Conservation (phyloP, 2,329 filamentous ascomycete species). For the Colletotrichum truncatum region DNA sequence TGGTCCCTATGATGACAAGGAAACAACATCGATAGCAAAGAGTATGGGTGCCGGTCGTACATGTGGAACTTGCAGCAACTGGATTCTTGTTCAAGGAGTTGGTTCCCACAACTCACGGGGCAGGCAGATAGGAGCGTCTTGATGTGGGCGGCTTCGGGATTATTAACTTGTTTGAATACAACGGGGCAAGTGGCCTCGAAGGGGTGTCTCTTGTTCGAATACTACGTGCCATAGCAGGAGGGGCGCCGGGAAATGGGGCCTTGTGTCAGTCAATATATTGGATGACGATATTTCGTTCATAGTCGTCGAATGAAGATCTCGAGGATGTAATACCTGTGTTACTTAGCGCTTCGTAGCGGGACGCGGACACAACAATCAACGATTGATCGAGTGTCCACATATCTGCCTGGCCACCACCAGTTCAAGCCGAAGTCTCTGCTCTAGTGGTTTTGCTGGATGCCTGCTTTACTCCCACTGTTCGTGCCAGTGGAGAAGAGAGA, state of each 20-base stretch:
- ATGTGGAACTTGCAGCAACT: background rate
- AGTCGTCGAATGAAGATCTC: background rate
- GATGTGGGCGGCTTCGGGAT: constrained; percentile 5
- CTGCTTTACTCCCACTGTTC: background rate
- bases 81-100: background rate
- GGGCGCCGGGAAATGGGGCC: background rate
- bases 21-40: no score
- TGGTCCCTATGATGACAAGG: no score
- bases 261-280: background rate
- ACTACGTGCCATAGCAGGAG: no score
- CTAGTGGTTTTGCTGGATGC: background rate
- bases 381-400: no score
- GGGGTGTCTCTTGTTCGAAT: background rate
- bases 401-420: no score
- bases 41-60: constrained; percentile 3
- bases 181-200: background rate
- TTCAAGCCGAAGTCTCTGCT: background rate
- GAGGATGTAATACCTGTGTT: no score
- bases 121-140: background rate
- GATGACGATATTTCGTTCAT: background rate
- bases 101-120: background rate
- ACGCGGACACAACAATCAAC: no score
- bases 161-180: background rate
- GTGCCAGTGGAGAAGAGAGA: background rate
- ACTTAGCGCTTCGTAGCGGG: no score